A percentile compares a stretch with the other conserved stretches of the same genome.
These are phyloP conservation scores for Astragalus membranaceus DNA, from an alignment of 306 rosid genomes.

Conservation along the genomic window DNA sequence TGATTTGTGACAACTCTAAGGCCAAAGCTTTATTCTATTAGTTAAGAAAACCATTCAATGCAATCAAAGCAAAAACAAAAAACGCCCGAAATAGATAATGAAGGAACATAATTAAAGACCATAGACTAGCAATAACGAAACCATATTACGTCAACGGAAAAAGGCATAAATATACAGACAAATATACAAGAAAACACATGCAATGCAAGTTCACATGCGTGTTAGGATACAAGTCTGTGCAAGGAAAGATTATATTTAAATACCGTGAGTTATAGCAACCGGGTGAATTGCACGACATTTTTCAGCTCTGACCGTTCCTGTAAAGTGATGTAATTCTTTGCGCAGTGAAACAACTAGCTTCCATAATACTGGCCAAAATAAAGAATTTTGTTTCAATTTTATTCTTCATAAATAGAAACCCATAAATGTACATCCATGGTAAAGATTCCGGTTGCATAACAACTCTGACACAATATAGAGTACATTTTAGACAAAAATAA, in stretches of 20 bases:
- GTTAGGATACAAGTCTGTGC: neutral
- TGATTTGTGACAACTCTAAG: conserved; percentile 24
- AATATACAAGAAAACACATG: conserved; percentile 1
- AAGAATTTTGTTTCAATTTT: neutral
- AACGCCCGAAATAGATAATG: conserved; percentile 1
- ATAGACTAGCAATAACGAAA: neutral
- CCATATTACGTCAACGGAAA: neutral
- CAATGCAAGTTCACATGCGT: conserved; percentile 6
- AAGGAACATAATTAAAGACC: conserved; percentile 3
- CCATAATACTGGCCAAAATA: neutral
- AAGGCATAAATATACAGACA: conserved; percentile 1
- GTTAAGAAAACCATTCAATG: conserved; percentile 12
- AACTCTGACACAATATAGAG: neutral
- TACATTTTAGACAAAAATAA: neutral
- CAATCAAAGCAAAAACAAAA: conserved; percentile 22
- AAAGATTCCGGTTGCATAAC: neutral
- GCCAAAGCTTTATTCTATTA: conserved; percentile 15
- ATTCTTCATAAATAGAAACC: neutral
- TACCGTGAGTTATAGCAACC: conserved; percentile 3
- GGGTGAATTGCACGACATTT: neutral
- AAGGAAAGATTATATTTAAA: neutral
- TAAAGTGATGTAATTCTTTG: conserved; percentile 5
- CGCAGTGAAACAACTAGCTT: conserved; percentile 11
- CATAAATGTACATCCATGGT: neutral
- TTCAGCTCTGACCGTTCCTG: conserved; percentile 7